Conservation (phyloP, 148 eudicot genomes). For the Camellia granthamiana region DNA sequence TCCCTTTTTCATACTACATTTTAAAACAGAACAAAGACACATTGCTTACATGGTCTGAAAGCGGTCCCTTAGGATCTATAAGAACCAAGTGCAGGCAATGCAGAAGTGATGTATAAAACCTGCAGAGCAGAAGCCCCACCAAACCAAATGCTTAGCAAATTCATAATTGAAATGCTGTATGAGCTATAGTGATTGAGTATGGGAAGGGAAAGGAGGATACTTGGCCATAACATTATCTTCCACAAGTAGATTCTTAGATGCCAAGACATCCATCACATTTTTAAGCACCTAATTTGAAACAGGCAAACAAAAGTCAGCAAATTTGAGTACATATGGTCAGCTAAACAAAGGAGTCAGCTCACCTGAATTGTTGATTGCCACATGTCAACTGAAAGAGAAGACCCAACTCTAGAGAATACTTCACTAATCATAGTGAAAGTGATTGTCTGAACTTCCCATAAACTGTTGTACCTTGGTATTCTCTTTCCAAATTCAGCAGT, state of each 20-base stretch:
- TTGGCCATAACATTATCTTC: constrained; percentile 63
- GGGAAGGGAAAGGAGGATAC: constrained; percentile 33
- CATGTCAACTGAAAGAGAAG: constrained; percentile 53
- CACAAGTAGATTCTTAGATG: constrained; percentile 46
- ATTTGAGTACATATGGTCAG: neutral
- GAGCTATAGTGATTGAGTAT: neutral
- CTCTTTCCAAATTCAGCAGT: constrained; percentile 30
- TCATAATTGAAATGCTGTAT: neutral
- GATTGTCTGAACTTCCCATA: constrained; percentile 65
- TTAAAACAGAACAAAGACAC: neutral
- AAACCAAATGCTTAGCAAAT: constrained; percentile 11
- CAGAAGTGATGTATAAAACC: constrained; percentile 74
- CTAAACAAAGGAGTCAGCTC: constrained; percentile 13
- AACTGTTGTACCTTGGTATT: constrained; percentile 28
- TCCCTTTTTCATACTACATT: neutral
- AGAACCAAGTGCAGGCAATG: constrained; percentile 87
- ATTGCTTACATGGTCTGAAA: constrained; percentile 72
- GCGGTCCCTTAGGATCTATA: constrained; percentile 63
- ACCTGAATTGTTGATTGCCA: constrained; percentile 85
- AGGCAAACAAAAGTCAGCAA: constrained; percentile 20
- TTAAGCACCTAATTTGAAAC: constrained; percentile 57
- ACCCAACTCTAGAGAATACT: constrained; percentile 62
- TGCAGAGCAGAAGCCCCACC: constrained; percentile 30
- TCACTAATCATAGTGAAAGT: constrained; percentile 77
- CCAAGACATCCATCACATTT: constrained; percentile 67